Evolutionary conservation across 176 grass and related monocot genomes (phyloP).

Genomic region (Carex cristatella): DNA sequence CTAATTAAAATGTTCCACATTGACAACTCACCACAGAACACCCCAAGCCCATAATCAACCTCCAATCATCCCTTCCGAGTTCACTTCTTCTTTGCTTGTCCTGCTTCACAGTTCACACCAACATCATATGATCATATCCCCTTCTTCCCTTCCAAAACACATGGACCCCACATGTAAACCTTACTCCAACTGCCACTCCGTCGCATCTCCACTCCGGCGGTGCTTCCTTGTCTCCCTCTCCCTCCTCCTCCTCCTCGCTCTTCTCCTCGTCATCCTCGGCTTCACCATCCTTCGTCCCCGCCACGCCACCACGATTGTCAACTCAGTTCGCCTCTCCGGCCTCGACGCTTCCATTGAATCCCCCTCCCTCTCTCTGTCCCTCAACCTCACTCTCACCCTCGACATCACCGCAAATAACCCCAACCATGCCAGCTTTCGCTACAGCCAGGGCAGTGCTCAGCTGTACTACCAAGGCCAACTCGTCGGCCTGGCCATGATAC

Average conservation of each 20-base stretch:
- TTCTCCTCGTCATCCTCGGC: slow-evolving; percentile 30
- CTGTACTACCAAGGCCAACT: slow-evolving; percentile 23
- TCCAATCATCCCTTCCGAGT: not conserved
- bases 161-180: slow-evolving; percentile 17
- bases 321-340: slow-evolving; percentile 28
- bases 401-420: slow-evolving; percentile 32
- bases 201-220: not conserved
- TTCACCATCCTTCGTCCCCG: slow-evolving; percentile 33
- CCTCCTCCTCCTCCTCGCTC: not conserved
- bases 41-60: not conserved
- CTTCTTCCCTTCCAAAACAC: not conserved
- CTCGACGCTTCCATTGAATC: slow-evolving; percentile 16
- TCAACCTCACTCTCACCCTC: slow-evolving; percentile 36
- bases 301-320: slow-evolving; percentile 26
- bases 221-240: slow-evolving; percentile 12
- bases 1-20: slow-evolving; percentile 9
- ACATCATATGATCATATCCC: not conserved
- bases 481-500: slow-evolving; percentile 27
- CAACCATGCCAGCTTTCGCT: slow-evolving; percentile 39
- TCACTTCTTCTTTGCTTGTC: not conserved
- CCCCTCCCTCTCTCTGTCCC: slow-evolving; percentile 17
- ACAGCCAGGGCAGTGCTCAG: slow-evolving; percentile 16
- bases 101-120: not conserved
- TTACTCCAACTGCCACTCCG: not conserved
- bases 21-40: not conserved